phyloP scores from a whole-genome alignment of 2,329 filamentous ascomycete genomes.

The Chaetothyriales sp. region DNA sequence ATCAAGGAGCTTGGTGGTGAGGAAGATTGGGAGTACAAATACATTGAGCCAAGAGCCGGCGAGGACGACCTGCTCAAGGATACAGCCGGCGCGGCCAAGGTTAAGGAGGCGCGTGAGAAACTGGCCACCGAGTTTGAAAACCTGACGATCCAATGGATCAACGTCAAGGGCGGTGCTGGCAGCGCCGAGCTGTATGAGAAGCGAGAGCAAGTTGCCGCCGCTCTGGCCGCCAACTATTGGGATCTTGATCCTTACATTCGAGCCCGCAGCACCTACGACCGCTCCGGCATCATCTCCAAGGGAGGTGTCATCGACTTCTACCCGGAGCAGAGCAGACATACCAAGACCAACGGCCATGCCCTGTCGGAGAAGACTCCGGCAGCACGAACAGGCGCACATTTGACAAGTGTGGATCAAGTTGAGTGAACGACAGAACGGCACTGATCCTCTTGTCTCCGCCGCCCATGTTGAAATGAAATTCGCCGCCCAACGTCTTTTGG shows the following conservation, averaged over 20 bases:
- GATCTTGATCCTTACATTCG: constrained; percentile 72
- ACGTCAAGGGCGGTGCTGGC: constrained; percentile 30
- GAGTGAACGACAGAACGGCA: background rate
- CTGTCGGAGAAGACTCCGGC: background rate
- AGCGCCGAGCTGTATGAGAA: constrained; percentile 34
- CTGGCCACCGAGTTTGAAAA: constrained; percentile 62
- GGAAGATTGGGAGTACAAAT: constrained; percentile 72
- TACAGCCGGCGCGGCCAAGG: constrained; percentile 46
- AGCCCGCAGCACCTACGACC: constrained; percentile 71
- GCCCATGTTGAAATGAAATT: background rate
- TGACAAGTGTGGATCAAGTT: background rate
- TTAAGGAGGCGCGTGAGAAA: constrained; percentile 48
- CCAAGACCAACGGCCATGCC: background rate
- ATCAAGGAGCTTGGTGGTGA: constrained; percentile 72
- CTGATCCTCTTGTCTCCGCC: background rate
- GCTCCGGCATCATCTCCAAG: constrained; percentile 53
- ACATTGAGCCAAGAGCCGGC: constrained; percentile 55
- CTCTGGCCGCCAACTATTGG: constrained; percentile 70
- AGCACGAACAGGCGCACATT: background rate
- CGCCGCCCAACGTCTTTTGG: no score
- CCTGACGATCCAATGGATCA: constrained; percentile 61
- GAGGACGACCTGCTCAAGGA: constrained; percentile 67
- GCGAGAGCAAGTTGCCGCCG: constrained; percentile 46
- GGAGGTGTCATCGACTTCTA: constrained; percentile 62
- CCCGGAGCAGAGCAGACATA: constrained; percentile 21